phyloP scores from a whole-genome alignment of 2,329 filamentous ascomycete species.

The Colletotrichum sp. region DNA sequence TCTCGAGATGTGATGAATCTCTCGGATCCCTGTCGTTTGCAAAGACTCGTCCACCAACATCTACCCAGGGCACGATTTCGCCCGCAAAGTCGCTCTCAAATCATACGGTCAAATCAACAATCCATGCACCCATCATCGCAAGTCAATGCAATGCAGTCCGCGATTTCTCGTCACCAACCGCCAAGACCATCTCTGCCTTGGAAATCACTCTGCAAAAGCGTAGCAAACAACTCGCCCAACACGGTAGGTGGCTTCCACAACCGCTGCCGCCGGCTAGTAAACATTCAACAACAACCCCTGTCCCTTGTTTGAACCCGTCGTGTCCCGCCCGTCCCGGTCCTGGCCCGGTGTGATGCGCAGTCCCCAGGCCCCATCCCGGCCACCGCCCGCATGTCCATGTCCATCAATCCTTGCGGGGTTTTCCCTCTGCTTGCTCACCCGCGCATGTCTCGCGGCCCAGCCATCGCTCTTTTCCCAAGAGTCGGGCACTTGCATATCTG shows the following conservation, averaged over 20 bases:
- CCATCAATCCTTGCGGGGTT: not conserved
- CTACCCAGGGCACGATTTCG: not conserved
- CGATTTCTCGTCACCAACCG: slow-evolving; percentile 11
- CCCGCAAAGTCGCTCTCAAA: not conserved
- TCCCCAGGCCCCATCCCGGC: not conserved
- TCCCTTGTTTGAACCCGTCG: not conserved
- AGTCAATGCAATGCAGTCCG: slow-evolving; percentile 4
- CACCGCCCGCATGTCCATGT: not conserved
- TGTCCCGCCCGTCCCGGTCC: slow-evolving; percentile 3
- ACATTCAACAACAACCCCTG: not conserved
- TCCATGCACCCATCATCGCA: not conserved
- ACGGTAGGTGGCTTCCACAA: not conserved
- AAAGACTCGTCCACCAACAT: not conserved
- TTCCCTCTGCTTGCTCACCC: not conserved
- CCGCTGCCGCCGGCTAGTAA: not conserved
- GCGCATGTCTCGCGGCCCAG: not conserved
- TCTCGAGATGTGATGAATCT: slow-evolving; percentile 4
- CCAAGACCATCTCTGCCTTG: not conserved
- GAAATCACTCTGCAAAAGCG: not conserved
- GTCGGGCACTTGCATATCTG: not conserved
- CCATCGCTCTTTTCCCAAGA: not conserved
- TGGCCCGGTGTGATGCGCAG: not conserved
- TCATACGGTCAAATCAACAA: not conserved
- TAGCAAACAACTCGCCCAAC: not conserved
- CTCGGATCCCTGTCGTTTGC: not conserved